Base-by-base conservation (phyloP, 1,139 yeast species). In the Debaryomyces psychrophilus region DNA sequence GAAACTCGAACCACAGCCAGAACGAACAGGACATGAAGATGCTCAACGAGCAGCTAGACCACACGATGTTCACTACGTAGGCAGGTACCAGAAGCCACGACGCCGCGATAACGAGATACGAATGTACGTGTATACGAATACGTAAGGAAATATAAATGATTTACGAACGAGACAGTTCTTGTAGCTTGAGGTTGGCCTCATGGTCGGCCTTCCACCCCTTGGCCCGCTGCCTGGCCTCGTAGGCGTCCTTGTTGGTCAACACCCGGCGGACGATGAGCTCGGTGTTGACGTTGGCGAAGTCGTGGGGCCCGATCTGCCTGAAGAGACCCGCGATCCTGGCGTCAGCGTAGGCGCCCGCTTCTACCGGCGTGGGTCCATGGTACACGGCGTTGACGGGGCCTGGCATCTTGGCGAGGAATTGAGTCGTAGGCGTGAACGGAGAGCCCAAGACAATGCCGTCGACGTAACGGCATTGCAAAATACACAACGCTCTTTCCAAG, bases 401-500 rank as follows among this genome's bases (percentile, higher is more conserved):
- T 41, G 77, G 68, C 41, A 73, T 62, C 40, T 61, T 56, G 14
- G 55, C 46, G 37, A 83, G 59, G 52, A 75, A 83, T 4, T 60
- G 55, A 8, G 45, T 42, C 7, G 73, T 68, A 8, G 87, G 82
- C 6, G 58, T 56, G 58, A 73, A 80, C 3, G 95, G 95, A 1
- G 89, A 88, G 3, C 84, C 87, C 44, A 87, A 65, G 4, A 87
- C 69, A 8, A 90, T 75, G 0, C 87, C 90, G 60, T 90, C 96
- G 25, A 92, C 92, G 55, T 85, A 87, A 49, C 79, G 79, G 66
- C 97, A 90, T 64, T 92, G 97, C 56, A 93, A 70, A 8, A 90
- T 93, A 65, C 97, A 90, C 52, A 93, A 71, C 0, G 93, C 80
- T 53, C 98, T 79, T 64, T 93, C 98, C 51, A 86, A 80, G 23